Percentiles rank a stretch among this genome's conserved stretches.
Conservation (phyloP, 108 stramenopile genomes). For the Cylindrotheca fusiformis region DNA sequence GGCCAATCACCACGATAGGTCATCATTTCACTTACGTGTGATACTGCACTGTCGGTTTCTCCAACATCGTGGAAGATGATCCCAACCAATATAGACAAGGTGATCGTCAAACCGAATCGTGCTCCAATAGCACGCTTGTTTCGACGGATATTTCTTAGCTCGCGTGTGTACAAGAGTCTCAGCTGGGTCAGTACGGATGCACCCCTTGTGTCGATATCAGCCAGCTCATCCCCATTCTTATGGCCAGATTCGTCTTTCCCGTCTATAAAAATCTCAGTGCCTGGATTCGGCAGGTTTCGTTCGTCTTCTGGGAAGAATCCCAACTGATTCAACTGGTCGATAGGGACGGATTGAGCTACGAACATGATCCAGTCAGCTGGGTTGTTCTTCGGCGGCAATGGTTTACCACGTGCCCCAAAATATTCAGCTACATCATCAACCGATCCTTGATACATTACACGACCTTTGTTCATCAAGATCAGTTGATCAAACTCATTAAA, state of each 20-base stretch:
- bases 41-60: slow-evolving; percentile 10
- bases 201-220: too few relatives aligned
- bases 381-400: slow-evolving; percentile 70
- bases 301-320: slow-evolving; percentile 46
- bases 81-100: slow-evolving; percentile 55
- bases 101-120: slow-evolving; percentile 60
- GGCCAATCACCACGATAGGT: neutral
- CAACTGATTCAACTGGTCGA: slow-evolving; percentile 31
- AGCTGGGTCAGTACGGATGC: slow-evolving; percentile 44
- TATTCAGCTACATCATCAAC: slow-evolving; percentile 40
- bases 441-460: slow-evolving; percentile 45
- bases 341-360: slow-evolving; percentile 51
- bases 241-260: too few relatives aligned
- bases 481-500: slow-evolving; percentile 55
- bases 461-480: slow-evolving; percentile 49
- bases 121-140: slow-evolving; percentile 53
- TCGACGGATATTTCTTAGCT: slow-evolving; percentile 43
- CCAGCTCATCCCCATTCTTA: too few relatives aligned
- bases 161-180: slow-evolving; percentile 43
- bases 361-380: slow-evolving; percentile 80
- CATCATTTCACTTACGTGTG: slow-evolving; percentile 25
- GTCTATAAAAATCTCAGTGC: too few relatives aligned
- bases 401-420: slow-evolving; percentile 47
- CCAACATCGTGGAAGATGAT: slow-evolving; percentile 66
- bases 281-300: too few relatives aligned